phyloP scores from a whole-genome alignment of 2,329 filamentous ascomycete genomes.

The Canariomyces notabilis region DNA sequence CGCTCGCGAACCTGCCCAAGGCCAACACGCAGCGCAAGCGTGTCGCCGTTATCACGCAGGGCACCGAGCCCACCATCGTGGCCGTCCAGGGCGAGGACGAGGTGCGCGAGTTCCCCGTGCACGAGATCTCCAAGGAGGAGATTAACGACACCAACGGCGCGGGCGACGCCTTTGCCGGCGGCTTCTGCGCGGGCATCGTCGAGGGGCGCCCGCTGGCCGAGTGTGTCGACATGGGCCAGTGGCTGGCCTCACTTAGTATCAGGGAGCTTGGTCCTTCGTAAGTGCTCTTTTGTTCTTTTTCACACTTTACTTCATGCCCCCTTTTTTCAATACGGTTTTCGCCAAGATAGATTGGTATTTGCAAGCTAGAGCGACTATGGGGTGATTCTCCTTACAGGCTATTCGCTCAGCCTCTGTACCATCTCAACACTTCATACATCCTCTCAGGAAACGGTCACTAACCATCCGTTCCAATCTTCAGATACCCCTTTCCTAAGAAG shows the following conservation, averaged over 20 bases:
- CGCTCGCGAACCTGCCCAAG: constrained; percentile 86
- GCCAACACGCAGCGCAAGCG: constrained; percentile 80
- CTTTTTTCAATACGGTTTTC: background rate
- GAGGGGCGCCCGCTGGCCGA: constrained; percentile 75
- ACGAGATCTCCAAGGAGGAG: constrained; percentile 66
- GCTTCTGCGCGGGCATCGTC: constrained; percentile 84
- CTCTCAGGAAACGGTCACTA: constrained; percentile 1
- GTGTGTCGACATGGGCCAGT: constrained; percentile 87
- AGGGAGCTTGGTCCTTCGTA: constrained; percentile 94
- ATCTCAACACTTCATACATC: background rate
- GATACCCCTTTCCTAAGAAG: constrained; percentile 79
- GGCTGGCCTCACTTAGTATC: constrained; percentile 90
- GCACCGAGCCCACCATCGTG: constrained; percentile 83
- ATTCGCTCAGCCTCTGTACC: background rate
- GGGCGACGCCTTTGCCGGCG: constrained; percentile 93
- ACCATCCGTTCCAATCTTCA: constrained; percentile 31
- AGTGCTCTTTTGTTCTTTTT: constrained; percentile 38
- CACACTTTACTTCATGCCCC: constrained; percentile 2
- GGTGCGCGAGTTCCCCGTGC: constrained; percentile 75
- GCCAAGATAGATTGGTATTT: background rate
- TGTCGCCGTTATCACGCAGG: constrained; percentile 89
- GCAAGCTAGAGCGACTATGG: constrained; percentile 1
- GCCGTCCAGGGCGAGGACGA: constrained; percentile 67
- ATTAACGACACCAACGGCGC: constrained; percentile 98
- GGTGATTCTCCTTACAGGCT: background rate